Evolutionary conservation across 164 flowering plant genomes (phyloP), one percentile per base, ranked within the genome.

Genomic region (Liriodendron chinense): DNA sequence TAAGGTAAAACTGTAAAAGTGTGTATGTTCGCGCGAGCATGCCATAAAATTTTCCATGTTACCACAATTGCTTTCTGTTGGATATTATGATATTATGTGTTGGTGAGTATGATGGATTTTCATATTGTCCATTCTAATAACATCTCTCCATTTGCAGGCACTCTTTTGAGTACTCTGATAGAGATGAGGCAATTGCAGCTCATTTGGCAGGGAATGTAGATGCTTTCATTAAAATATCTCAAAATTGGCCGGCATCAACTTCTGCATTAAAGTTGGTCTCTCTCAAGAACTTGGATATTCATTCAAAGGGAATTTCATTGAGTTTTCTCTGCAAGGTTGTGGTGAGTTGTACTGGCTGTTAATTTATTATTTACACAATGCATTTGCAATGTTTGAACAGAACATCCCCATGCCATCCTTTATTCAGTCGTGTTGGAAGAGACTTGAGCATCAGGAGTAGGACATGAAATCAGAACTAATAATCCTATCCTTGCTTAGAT

Each of bases 191-290:
- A 10, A 80, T 93, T 68, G 77, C 82, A 48, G 92, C 89, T 81
- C 95, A 84, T 79, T 76, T 90, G 82, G 79, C 77, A 18, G 89
- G 89, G 28, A 91, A 87, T 72, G 77, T 94, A 71, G 87, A 88
- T 87, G 97, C 94, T 66, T 86, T 84, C 72, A 83, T 94, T 79
- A 89, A 88, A 84, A 64, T 89, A 26, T 74, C 91, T 79, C 88
- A 84, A 75, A 87, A 91, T 78, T 94, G 98, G 98, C 97, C 97
- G 28, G 18, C 86, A 20, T 70, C 81, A 43, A 71, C 34, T 76
- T 86, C 84, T 59, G 74, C 88, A 18, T 73, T 94, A 85, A 90
- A 85, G 83, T 84, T 94, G 72, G 75, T 83, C n/a, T 87, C 93
- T 50, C 83, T 94, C 71, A 84, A 86, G 84, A 86, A 82, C 76